Evolutionary conservation across 768 basidiomycete species (phyloP).

Genomic region (Mycena polygramma): DNA sequence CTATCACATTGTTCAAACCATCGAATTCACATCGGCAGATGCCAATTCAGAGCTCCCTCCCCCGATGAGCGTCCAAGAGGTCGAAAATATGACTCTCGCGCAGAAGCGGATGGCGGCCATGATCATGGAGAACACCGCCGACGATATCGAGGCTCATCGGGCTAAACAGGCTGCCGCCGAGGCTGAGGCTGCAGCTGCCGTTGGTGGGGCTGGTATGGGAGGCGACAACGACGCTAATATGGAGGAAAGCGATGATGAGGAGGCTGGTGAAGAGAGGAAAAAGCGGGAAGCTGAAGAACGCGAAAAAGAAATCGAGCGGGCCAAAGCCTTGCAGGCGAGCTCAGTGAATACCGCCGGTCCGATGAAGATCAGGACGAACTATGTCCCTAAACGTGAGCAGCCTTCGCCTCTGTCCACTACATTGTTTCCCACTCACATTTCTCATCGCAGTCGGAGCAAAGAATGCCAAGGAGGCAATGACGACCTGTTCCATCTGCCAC

Average conservation of each 20-base stretch:
- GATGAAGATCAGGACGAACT: slow-evolving; percentile 97
- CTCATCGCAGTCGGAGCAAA: slow-evolving; percentile 71
- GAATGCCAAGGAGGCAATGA: slow-evolving; percentile 76
- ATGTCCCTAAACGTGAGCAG: slow-evolving; percentile 89
- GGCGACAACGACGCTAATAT: slow-evolving; percentile 77
- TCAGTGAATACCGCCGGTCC: slow-evolving; percentile 80
- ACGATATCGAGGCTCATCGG: slow-evolving; percentile 87
- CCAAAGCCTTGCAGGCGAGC: slow-evolving; percentile 84
- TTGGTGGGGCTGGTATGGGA: slow-evolving; percentile 69
- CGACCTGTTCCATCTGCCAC: slow-evolving; percentile 94
- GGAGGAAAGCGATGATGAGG: slow-evolving; percentile 90
- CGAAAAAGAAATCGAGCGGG: slow-evolving; percentile 78
- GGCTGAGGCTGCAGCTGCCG: slow-evolving; percentile 86
- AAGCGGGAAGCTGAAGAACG: slow-evolving; percentile 81
- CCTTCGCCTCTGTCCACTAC: slow-evolving; percentile 9
- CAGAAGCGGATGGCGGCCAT: slow-evolving; percentile 99
- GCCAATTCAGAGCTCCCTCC: slow-evolving; percentile 91
- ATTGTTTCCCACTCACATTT: slow-evolving; percentile 8
- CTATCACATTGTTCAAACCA: slow-evolving; percentile 97
- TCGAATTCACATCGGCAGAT: slow-evolving; percentile 96
- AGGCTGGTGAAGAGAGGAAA: slow-evolving; percentile 67
- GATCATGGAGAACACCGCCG: slow-evolving; percentile 95
- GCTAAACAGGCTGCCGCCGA: slow-evolving; percentile 88
- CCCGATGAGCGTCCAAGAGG: slow-evolving; percentile 96
- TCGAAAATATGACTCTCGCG: slow-evolving; percentile 95